Percentiles rank a stretch among this genome's conserved stretches.
Evolutionary conservation across 257 asterid genomes (phyloP).

Genomic region (Nicotiana obtusifolia): DNA sequence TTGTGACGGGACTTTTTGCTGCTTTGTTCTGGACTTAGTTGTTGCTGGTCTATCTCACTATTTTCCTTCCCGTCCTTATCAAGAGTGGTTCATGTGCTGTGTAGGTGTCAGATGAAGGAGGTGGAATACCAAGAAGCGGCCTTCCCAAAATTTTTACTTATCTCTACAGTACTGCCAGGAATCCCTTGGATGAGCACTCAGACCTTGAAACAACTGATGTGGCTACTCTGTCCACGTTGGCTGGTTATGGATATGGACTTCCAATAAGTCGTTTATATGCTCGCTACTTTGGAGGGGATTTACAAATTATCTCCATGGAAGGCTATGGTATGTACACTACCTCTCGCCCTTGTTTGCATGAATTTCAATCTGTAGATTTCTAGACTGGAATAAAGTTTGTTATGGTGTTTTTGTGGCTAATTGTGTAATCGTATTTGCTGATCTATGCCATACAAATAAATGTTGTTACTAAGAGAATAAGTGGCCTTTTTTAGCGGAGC

Average conservation of each 20-base stretch:
- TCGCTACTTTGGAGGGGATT: constrained; percentile 89
- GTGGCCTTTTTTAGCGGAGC: not conserved
- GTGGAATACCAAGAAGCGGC: constrained; percentile 92
- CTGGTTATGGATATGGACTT: constrained; percentile 94
- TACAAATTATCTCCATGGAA: constrained; percentile 94
- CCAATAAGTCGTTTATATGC: constrained; percentile 96
- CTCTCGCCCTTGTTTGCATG: not conserved
- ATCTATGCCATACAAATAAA: not conserved
- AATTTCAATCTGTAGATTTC: not conserved
- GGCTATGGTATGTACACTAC: constrained; percentile 63
- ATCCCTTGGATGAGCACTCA: constrained; percentile 59
- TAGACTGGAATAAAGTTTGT: not conserved
- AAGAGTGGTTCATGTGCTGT: not conserved
- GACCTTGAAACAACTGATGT: constrained; percentile 53
- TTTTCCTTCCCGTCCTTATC: not conserved
- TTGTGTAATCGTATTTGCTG: not conserved
- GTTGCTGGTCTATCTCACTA: not conserved
- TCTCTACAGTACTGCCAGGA: constrained; percentile 85
- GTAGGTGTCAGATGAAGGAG: constrained; percentile 98
- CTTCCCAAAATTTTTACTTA: constrained; percentile 80
- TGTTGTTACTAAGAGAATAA: not conserved
- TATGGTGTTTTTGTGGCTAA: not conserved
- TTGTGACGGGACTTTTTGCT: not conserved
- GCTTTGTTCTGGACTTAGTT: not conserved
- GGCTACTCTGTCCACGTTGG: constrained; percentile 69